Base-by-base conservation (phyloP, 148 eudicot species). In the Tetragonia tetragonoides region DNA sequence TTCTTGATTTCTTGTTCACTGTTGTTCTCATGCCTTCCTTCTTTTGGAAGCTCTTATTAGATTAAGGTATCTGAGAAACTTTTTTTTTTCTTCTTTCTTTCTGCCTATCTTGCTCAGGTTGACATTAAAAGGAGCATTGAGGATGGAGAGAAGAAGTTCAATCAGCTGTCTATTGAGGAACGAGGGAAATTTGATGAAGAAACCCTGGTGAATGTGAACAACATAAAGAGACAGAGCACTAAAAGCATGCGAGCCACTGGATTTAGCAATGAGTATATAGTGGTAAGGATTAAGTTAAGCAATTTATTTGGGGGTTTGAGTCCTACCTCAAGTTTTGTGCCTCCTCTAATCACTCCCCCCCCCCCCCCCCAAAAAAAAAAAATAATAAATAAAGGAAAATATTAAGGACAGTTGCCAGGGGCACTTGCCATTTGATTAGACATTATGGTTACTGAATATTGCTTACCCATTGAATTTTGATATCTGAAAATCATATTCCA, bases 111-210 rank as follows among this genome's bases (percentile, higher is more conserved):
- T 73, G 15, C 79, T 81, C 84, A 93, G 98, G 94, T 86, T 65
- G 93, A 95, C 77, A 83, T 93, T 64, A 95, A 93, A 75, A 82
- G 82, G 83, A 88, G 91, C 85, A 78, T 91, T 68, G 99, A 91
- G 68, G 97, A 87, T 57, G 99, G 96, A 51, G 99, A 95, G 75
- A 90, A 88, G 81, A 85, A 87, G 75, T 95, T 95, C 75, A 93
- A 95, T 81, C 90, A 89, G 83, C 92, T 95, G 63, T 95, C 97
- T 38, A 90, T 95, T 60, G 97, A 93, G 73, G 99, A 95, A 79
- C 88, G 97, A 24, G 99, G 97, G 51, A 95, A 95, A 79, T 93
- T 95, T 70, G 93, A 93, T 72, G 99, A 95, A 83, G 99, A 95
- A 86, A 95, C 99, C n/a, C 84, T 95, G 40, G 91, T 95, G 74